Evolutionary conservation across 2,329 filamentous ascomycete species (phyloP), one percentile per base, ranked within the genome.

Genomic region (Claviceps sp.): DNA sequence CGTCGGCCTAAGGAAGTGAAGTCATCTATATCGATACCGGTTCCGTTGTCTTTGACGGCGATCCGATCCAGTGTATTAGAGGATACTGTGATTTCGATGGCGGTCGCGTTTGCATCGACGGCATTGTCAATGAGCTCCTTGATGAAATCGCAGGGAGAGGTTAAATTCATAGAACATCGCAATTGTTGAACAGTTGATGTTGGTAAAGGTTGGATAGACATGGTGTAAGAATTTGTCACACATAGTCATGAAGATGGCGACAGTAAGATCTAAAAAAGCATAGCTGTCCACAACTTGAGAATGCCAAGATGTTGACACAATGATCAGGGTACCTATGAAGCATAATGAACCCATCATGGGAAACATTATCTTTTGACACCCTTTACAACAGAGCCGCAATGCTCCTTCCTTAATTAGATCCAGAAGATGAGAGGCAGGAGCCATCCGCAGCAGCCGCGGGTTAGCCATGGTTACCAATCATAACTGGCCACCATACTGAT

Each of bases 81-180:
- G 4, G 83, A 77, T 14, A 88, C 71, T 30, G 78, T 68, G 24
- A 90, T 69, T 50, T 85, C 78, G 53, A 91, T 71, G 2, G 74
- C 75, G 2, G 77, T 84, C 13, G 86, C 84, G 50, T 75, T 71
- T 7, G 85, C 84, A 64, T 91, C 86, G 20, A 90, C 74, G 44
- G 85, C 75, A 64, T 91, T 90, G 59, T 90, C 86, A 37, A 90
- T 65, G 4, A 90, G 78, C 65, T 90, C 86, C 62, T 90, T 90
- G 58, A 88, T 76, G 2, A 87, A 68, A 11, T 77, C 75, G 13
- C 72, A 67, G 0, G 85, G 75, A 7, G 78, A 77, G 5, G 75
- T 71, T 48, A 89, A 73, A 46, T 75, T 72, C 57, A 82, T 72
- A 2, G 78, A 72, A 7, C 84, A 80, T 38, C 80, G 76, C 6